Evolutionary conservation across 1,139 yeast genomes (phyloP), one percentile per base, ranked within the genome.

Genomic region (Hemisphaericaspora xylanilytica): DNA sequence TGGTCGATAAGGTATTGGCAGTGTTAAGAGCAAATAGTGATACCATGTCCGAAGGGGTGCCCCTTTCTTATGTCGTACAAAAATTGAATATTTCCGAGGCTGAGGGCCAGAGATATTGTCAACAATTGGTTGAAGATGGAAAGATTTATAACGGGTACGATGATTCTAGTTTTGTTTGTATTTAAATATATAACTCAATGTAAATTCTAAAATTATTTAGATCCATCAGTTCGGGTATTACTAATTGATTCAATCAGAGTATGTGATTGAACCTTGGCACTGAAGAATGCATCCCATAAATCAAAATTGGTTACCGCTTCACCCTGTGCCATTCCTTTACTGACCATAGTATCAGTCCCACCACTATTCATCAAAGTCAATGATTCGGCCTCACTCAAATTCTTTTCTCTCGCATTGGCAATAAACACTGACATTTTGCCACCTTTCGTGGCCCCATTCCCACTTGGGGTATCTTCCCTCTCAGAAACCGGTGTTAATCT

Each of bases 41-140:
- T 35, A 64, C 78, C 12, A 82, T 83, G 80, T 70, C 78, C 10
- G 89, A 83, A 53, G 92, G 92, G 47, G 88, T 84, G 8, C 88
- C 87, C 15, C 65, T 79, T 14, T 75, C 73, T 41, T 69, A 76
- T 42, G 75, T 85, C 44, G 70, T 80, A 14, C 85, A 80, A 52
- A 69, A 72, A 28, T 63, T 83, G 49, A 67, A 65, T 33, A 48
- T 82, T n/a, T 52, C 73, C 24, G 70, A 67, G 37, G 77, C 70
- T 20, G 75, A 68, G 30, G 82, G 75, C 11, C 61, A 65, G 43
- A 59, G 65, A 22, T 67, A 70, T 42, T 76, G 86, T 49, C 66
- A 69, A 29, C 67, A 69, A 28, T 67, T 85, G 50, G 70, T 77
- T 10, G 88, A 82, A 36, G 78, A 70, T 41, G 94, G 90, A 25